Evolutionary conservation across 805 yeast genomes (phyloP), one percentile per base, ranked within the genome.

Genomic region (Yueomyces sinensis): DNA sequence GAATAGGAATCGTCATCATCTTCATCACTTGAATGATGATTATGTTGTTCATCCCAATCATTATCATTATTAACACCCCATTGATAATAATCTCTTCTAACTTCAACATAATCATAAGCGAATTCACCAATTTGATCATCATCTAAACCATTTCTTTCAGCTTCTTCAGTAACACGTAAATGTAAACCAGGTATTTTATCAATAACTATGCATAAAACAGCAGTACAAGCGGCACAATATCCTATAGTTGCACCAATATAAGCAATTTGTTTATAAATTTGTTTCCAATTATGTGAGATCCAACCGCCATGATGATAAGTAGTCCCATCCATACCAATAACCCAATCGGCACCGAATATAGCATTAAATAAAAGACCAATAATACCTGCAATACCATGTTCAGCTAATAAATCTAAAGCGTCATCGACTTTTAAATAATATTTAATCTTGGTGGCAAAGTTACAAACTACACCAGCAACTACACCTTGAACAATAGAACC

Each of bases 71-170:
- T 52, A 14, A 47, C 50, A 13, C 66, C 68, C 69, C 69, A 63
- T 30, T 62, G 55, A 35, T 76, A 68, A 58, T 77, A 89, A 61
- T 87, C 95, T 56, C 97, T 73, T 59, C 97, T 74, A 13, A 89
- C 93, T 64, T 89, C 98, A 38, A 89, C 95, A 54, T 86, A 89
- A 59, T 89, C 97, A 57, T 89, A 89, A n/a, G 97, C 97, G 61
- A 87, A 89, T 61, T 89, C 98, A 34, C 97, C 98, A 46, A 89
- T 82, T 62, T 89, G 95, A 60, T 84, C 94, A 57, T 87, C 96
- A 57, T 89, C 98, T 63, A 87, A 72, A 38, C 98, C 98, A 23
- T 66, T 65, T 42, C 78, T 82, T 58, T 89, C 98, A 17, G 79
- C 95, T 24, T 78, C 76, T 56, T 82, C 93, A 41, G 74, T 68